phyloP scores from a whole-genome alignment of 2,329 filamentous ascomycete genomes.

The Achaetomium macrosporum region DNA sequence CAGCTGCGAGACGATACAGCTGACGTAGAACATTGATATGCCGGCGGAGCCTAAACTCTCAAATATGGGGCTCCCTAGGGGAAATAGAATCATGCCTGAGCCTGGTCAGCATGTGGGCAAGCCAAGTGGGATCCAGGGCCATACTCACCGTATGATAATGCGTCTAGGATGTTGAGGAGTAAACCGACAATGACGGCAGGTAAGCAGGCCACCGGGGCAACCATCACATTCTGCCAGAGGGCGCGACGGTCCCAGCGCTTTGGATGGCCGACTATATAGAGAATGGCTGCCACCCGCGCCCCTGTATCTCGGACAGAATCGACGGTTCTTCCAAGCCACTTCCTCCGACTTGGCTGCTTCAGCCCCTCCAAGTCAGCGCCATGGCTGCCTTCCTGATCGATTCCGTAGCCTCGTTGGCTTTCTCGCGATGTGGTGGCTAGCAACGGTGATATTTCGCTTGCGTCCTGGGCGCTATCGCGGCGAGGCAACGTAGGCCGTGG shows the following conservation, averaged over 20 bases:
- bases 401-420: constrained; percentile 21
- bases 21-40: constrained; percentile 98
- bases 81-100: constrained; percentile 85
- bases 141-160: constrained; percentile 74
- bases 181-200: constrained; percentile 86
- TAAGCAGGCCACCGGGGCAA: constrained; percentile 64
- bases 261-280: constrained; percentile 46
- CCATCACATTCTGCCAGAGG: constrained; percentile 58
- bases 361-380: constrained; percentile 46
- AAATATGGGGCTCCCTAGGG: constrained; percentile 81
- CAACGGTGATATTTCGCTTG: constrained; percentile 44
- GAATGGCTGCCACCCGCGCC: constrained; percentile 22
- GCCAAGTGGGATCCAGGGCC: neutral
- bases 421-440: constrained; percentile 33
- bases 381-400: constrained; percentile 18
- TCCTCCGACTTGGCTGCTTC: constrained; percentile 32
- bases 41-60: constrained; percentile 81
- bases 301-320: constrained; percentile 23
- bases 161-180: constrained; percentile 88
- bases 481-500: neutral
- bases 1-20: constrained; percentile 88
- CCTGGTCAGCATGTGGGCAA: constrained; percentile 8
- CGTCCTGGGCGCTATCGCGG: constrained; percentile 9
- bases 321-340: constrained; percentile 33
- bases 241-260: constrained; percentile 65